A percentile compares a stretch with the other conserved stretches of the same genome.
Evolutionary conservation across 176 grass and related monocot genomes (phyloP).

Genomic region (Raddia distichophylla): DNA sequence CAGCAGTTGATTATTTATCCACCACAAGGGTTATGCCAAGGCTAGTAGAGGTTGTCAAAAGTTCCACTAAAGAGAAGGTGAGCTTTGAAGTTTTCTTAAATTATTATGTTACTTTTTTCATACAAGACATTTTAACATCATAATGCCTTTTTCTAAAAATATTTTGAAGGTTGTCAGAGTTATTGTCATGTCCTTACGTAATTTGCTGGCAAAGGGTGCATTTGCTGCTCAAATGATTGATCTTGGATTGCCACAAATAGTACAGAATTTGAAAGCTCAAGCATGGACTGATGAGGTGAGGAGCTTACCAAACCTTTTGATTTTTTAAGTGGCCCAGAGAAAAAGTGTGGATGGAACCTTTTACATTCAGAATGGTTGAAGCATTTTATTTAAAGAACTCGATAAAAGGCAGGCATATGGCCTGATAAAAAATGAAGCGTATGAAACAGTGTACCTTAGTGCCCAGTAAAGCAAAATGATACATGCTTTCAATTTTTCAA

Average conservation of each 20-base stretch:
- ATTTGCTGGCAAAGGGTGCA: constrained; percentile 76
- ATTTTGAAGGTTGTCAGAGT: constrained; percentile 85
- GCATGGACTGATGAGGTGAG: constrained; percentile 98
- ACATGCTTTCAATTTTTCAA: neutral
- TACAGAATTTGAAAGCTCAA: constrained; percentile 95
- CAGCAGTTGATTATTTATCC: constrained; percentile 84
- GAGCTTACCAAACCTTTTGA: constrained; percentile 15
- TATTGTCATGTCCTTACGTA: constrained; percentile 78
- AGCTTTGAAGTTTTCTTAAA: constrained; percentile 4
- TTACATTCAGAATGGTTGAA: constrained; percentile 12
- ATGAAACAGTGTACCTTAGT: constrained; percentile 16
- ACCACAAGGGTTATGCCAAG: constrained; percentile 89
- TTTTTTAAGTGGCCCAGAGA: constrained; percentile 14
- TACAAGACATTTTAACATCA: constrained; percentile 8
- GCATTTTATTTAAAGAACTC: neutral
- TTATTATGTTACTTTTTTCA: constrained; percentile 23
- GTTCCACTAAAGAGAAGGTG: constrained; percentile 98
- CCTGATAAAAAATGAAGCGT: constrained; percentile 16
- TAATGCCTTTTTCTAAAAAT: constrained; percentile 24
- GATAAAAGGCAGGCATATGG: neutral
- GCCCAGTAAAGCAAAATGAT: constrained; percentile 22
- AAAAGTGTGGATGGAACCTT: neutral
- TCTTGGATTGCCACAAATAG: constrained; percentile 86
- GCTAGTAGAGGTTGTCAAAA: constrained; percentile 92
- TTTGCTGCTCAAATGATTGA: constrained; percentile 99